Evolutionary conservation across 768 basidiomycete species (phyloP).

Genomic region (Tremella yokohamensis): DNA sequence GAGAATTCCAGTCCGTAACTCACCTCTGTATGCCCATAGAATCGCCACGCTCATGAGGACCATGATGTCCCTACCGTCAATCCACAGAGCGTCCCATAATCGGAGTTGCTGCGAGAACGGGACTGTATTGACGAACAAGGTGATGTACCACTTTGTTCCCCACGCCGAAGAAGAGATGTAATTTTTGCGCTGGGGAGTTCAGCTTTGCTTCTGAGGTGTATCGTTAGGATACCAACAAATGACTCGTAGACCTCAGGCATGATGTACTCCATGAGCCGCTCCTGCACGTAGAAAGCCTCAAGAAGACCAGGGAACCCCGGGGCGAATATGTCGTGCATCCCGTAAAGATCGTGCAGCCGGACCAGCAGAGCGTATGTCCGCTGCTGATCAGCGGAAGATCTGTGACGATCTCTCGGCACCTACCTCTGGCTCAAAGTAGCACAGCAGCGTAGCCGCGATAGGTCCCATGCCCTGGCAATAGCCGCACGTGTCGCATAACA

Average conservation of each 20-base stretch:
- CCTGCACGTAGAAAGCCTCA: slow-evolving; percentile 94
- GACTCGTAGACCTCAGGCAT: slow-evolving; percentile 85
- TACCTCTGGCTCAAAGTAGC: slow-evolving; percentile 83
- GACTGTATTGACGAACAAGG: slow-evolving; percentile 89
- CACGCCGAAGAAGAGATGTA: slow-evolving; percentile 90
- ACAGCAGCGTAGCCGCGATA: slow-evolving; percentile 87
- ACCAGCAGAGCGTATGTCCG: slow-evolving; percentile 78
- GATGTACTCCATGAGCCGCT: slow-evolving; percentile 75
- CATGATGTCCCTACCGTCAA: slow-evolving; percentile 87
- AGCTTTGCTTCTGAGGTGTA: slow-evolving; percentile 5
- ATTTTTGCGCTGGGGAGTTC: slow-evolving; percentile 60
- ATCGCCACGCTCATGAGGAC: slow-evolving; percentile 80
- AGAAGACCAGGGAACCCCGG: slow-evolving; percentile 94
- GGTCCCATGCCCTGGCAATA: slow-evolving; percentile 99
- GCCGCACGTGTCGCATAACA: slow-evolving; percentile 78
- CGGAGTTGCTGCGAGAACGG: slow-evolving; percentile 92
- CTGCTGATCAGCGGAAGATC: slow-evolving; percentile 25
- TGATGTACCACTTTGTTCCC: slow-evolving; percentile 99
- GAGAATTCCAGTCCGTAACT: slow-evolving; percentile 35
- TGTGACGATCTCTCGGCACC: slow-evolving; percentile 12
- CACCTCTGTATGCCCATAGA: slow-evolving; percentile 85
- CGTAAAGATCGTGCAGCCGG: slow-evolving; percentile 82
- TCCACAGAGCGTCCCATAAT: slow-evolving; percentile 87
- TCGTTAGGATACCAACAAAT: slow-evolving; percentile 56
- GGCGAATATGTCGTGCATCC: slow-evolving; percentile 79